phyloP scores from a whole-genome alignment of 176 grass and related monocot genomes.

The Saccharum spontaneum region DNA sequence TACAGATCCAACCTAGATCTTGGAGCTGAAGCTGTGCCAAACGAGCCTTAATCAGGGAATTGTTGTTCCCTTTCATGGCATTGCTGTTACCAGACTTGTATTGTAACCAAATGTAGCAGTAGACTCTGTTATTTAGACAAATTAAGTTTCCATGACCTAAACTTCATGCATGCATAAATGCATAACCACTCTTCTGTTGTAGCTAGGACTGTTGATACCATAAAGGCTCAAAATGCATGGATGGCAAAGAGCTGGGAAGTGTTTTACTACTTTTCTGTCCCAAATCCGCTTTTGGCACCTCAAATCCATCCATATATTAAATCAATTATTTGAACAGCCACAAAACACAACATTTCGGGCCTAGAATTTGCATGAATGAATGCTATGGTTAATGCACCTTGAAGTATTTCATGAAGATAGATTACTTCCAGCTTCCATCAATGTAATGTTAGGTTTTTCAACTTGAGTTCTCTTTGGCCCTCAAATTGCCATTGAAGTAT shows the following conservation, averaged over 20 bases:
- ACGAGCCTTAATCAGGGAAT: not conserved
- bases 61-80: not conserved
- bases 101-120: not conserved
- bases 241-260: not conserved
- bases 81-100: not conserved
- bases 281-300: conserved; percentile 2
- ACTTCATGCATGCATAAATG: not conserved
- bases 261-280: not conserved
- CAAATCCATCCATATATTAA: not conserved
- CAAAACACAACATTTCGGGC: not conserved
- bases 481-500: not conserved
- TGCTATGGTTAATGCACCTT: not conserved
- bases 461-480: not conserved
- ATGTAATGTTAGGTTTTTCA: not conserved
- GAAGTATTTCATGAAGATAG: not conserved
- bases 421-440: not conserved
- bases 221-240: not conserved
- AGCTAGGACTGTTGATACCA: not conserved
- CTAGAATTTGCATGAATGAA: conserved; percentile 11
- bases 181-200: not conserved
- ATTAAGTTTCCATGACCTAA: not conserved
- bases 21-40: not conserved
- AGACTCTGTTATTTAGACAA: conserved; percentile 15
- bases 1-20: not conserved
- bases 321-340: not conserved